Percentiles rank a stretch among this genome's conserved stretches.
These are phyloP conservation scores for Sporobolus alterniflorus DNA, from an alignment of 202 grass and related monocot species.

Conservation along the genomic window DNA sequence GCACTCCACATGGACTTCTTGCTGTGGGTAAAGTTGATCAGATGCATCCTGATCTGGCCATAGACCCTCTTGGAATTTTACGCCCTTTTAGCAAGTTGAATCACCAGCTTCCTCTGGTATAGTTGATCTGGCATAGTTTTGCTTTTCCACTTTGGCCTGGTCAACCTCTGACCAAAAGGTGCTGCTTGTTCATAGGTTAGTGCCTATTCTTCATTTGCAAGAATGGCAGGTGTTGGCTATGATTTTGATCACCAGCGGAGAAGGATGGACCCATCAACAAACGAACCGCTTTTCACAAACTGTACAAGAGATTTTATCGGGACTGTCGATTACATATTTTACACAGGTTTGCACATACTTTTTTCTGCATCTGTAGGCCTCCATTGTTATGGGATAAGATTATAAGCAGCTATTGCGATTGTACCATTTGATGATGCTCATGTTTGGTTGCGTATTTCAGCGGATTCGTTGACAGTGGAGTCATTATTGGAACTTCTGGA, in stretches of 20 bases:
- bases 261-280: conserved; percentile 88
- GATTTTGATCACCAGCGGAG: conserved; percentile 90
- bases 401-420: background rate
- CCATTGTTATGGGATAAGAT: background rate
- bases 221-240: conserved; percentile 59
- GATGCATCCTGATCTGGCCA: conserved; percentile 89
- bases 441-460: conserved; percentile 52
- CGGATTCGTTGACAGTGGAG: conserved; percentile 94
- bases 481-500: conserved; percentile 96
- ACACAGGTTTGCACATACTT: conserved; percentile 65
- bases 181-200: conserved; percentile 71
- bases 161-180: conserved; percentile 33
- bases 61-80: conserved; percentile 90
- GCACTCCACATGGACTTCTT: conserved; percentile 91
- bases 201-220: conserved; percentile 97
- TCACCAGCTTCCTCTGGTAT: conserved; percentile 97
- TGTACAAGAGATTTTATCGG: conserved; percentile 96
- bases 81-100: conserved; percentile 81
- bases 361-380: conserved; percentile 11
- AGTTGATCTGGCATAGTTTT: conserved; percentile 29
- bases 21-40: conserved; percentile 93
- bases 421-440: conserved; percentile 24
- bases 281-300: conserved; percentile 98
- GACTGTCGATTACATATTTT: conserved; percentile 98
- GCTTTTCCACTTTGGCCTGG: conserved; percentile 11